Evolutionary conservation across 2,329 filamentous ascomycete genomes (phyloP), one percentile per base, ranked within the genome.

Genomic region (Aspergillus novoparasiticus): DNA sequence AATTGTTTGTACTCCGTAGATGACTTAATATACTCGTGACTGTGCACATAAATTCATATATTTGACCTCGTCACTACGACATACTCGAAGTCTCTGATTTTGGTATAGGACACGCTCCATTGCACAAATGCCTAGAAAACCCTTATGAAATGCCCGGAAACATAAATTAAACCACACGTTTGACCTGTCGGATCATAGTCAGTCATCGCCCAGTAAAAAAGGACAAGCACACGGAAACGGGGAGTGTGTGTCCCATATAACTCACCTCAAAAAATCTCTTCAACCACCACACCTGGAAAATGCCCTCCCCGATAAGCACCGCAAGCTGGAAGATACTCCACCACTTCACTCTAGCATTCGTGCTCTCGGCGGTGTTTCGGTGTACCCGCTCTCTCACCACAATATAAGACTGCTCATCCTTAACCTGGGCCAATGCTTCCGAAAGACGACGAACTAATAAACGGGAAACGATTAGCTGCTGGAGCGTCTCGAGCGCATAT

Each of bases 251-350:
- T 30, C 14, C 14, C 46, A 10, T 30, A 63, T 65, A 71, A 68
- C 80, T 67, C 76, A 89, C 88, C 89, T 97, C 94, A 76, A 97
- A 97, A 86, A 99, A 99, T 76, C 95, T 88, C 83, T 96, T 95
- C 78, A 99, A 81, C 94, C 95, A 99, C 94, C 95, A 99, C 69
- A 99, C 94, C 84, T 99, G 95, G 85, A 99, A 99, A 69, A 97
- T 84, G 65, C 93, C 95, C 84, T 98, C 93, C 73, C 91, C 93
- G 69, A 96, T 85, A 67, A 99, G 87, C 57, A 98, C 89, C 61
- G 88, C 86, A 68, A 99, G 88, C 81, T 99, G 94, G 81, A 98
- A 98, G 72, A 98, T 87, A 80, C 95, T 97, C 95, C 95, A 99
- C 95, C 95, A 99, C 85, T 99, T 99, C 78, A 99, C 95, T 70